Conservation (phyloP, 345 rosid genomes). For the Erodium maritimum region DNA sequence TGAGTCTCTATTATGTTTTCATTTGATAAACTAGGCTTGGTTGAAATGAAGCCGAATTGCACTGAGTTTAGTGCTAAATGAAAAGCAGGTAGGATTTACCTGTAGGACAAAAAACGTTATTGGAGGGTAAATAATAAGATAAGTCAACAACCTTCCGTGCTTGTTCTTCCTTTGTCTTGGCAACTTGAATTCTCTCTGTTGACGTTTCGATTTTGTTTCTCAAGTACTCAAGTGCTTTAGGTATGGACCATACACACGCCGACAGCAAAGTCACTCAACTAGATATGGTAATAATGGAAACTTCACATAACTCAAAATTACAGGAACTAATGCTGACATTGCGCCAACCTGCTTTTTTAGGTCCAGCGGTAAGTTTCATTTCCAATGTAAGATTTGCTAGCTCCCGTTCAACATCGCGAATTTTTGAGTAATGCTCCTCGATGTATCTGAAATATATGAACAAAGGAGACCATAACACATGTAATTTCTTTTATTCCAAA, state of each 20-base stretch:
- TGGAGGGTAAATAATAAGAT: not conserved
- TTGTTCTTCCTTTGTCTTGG: constrained; percentile 72
- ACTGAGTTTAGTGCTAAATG: not conserved
- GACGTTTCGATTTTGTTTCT: constrained; percentile 77
- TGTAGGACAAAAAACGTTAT: too few species aligned
- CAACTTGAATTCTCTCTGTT: constrained; percentile 56
- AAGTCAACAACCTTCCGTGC: constrained; percentile 46
- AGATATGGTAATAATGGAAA: constrained; percentile 4
- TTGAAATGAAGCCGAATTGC: not conserved
- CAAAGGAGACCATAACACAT: not conserved
- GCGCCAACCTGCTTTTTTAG: constrained; percentile 73
- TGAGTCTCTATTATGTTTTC: too few species aligned
- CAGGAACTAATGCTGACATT: not conserved
- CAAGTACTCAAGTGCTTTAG: constrained; percentile 68
- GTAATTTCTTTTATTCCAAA: too few species aligned
- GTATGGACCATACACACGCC: constrained; percentile 6
- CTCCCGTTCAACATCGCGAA: constrained; percentile 81
- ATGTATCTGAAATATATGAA: constrained; percentile 43
- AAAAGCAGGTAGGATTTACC: too few species aligned
- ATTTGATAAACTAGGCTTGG: not conserved
- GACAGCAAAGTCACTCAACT: not conserved
- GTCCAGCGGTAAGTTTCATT: constrained; percentile 96
- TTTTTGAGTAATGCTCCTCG: constrained; percentile 71
- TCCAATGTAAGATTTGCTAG: constrained; percentile 65
- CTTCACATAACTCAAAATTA: constrained; percentile 12